These are phyloP conservation scores for Teunomyces atbi DNA, from an alignment of 805 yeast genomes.

Conservation along the genomic window DNA sequence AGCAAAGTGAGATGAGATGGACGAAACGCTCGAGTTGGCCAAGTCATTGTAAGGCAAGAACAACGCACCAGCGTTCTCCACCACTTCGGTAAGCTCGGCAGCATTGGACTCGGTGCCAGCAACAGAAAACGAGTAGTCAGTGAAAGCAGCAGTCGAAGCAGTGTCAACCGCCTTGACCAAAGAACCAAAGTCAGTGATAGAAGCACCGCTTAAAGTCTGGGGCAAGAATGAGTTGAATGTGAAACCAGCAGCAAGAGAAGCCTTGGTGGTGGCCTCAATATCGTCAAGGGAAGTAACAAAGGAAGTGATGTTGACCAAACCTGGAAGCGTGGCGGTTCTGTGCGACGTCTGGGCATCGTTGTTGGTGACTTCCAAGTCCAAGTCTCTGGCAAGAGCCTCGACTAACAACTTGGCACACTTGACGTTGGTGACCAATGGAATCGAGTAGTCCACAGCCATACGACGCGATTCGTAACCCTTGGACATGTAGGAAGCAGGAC, in stretches of 20 bases:
- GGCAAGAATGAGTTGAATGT: constrained; percentile 82
- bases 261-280: constrained; percentile 65
- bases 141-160: constrained; percentile 60
- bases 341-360: constrained; percentile 91
- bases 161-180: constrained; percentile 61
- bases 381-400: constrained; percentile 84
- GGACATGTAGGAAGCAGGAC: constrained; percentile 97
- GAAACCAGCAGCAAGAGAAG: constrained; percentile 82
- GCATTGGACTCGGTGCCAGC: constrained; percentile 78
- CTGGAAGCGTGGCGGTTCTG: constrained; percentile 78
- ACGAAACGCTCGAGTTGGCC: constrained; percentile 66
- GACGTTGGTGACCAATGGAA: constrained; percentile 96
- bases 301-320: constrained; percentile 78
- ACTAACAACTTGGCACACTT: constrained; percentile 94
- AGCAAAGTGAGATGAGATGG: constrained; percentile 74
- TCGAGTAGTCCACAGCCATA: constrained; percentile 98
- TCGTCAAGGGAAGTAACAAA: constrained; percentile 72
- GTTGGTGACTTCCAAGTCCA: constrained; percentile 63
- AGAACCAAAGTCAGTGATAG: constrained; percentile 63
- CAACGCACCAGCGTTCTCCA: constrained; percentile 70
- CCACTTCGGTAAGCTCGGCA: constrained; percentile 56
- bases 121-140: constrained; percentile 79
- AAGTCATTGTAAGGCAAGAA: constrained; percentile 78
- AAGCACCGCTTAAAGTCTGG: constrained; percentile 58
- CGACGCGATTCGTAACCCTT: constrained; percentile 98